phyloP scores from a whole-genome alignment of 2,329 filamentous ascomycete species.

The Ophiostoma sp. region DNA sequence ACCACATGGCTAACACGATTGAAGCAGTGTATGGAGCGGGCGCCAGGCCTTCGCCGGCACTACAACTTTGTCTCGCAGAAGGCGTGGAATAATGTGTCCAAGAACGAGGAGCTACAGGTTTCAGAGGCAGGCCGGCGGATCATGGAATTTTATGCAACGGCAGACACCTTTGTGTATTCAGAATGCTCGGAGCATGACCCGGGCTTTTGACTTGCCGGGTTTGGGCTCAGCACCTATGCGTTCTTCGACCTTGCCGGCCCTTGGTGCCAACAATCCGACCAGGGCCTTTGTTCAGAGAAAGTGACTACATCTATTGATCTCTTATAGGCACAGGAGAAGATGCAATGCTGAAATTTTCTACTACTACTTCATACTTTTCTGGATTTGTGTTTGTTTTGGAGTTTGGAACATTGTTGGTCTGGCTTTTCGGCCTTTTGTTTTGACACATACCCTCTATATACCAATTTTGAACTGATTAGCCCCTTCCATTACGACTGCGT shows the following conservation, averaged over 20 bases:
- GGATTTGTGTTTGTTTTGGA: neutral
- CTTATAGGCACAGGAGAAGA: too few relatives aligned
- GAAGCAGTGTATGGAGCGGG: neutral
- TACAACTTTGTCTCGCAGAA: neutral
- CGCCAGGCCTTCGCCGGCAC: neutral
- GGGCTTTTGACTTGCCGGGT: too few relatives aligned
- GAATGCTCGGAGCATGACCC: too few relatives aligned
- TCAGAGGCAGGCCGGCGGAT: neutral
- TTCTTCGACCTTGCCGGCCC: too few relatives aligned
- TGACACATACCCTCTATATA: neutral
- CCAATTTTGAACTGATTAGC: neutral
- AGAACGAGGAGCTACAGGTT: neutral
- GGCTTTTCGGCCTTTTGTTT: neutral
- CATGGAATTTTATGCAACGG: too few relatives aligned
- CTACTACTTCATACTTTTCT: neutral
- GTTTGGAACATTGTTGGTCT: neutral
- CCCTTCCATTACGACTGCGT: constrained; percentile 28
- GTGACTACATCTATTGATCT: too few relatives aligned
- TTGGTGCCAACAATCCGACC: too few relatives aligned
- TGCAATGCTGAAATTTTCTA: too few relatives aligned
- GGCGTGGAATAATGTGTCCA: neutral
- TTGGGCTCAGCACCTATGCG: too few relatives aligned
- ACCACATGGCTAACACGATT: neutral
- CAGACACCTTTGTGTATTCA: too few relatives aligned
- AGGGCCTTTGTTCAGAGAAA: too few relatives aligned